These are phyloP conservation scores for Adansonia gregorii DNA, from an alignment of 441 rosid genomes.

Conservation along the genomic window DNA sequence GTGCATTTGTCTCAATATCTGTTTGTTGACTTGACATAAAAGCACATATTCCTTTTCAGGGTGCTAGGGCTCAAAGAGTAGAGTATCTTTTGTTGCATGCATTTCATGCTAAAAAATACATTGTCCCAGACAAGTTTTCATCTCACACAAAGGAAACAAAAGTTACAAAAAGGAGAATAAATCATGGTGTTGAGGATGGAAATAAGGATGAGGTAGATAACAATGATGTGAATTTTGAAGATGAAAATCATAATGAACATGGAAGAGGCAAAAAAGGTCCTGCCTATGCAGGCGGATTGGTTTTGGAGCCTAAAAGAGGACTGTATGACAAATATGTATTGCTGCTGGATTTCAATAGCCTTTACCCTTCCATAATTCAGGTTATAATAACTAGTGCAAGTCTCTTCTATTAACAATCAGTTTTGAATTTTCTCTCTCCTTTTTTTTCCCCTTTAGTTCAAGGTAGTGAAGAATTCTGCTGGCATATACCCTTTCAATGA, in stretches of 20 bases:
- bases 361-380: slow-evolving; percentile 99
- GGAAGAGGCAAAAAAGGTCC: slow-evolving; percentile 82
- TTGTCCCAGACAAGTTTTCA: slow-evolving; percentile 87
- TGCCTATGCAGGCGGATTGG: slow-evolving; percentile 93
- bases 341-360: slow-evolving; percentile 98
- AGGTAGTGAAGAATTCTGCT: slow-evolving; percentile 15
- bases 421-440: slow-evolving; percentile 15
- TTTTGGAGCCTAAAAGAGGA: slow-evolving; percentile 96
- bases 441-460: neutral
- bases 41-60: slow-evolving; percentile 49
- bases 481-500: slow-evolving; percentile 17
- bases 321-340: slow-evolving; percentile 88
- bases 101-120: slow-evolving; percentile 85
- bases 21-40: slow-evolving; percentile 5
- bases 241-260: slow-evolving; percentile 49
- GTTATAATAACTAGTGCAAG: slow-evolving; percentile 41
- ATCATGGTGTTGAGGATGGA: slow-evolving; percentile 50
- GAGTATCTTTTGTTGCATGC: slow-evolving; percentile 95
- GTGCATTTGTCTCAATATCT: slow-evolving; percentile 1
- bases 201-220: slow-evolving; percentile 52
- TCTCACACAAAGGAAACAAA: slow-evolving; percentile 60
- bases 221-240: slow-evolving; percentile 48
- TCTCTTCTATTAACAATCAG: slow-evolving; percentile 22
- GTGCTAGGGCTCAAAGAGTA: slow-evolving; percentile 96
- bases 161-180: slow-evolving; percentile 56